Evolutionary conservation across 2,329 filamentous ascomycete species (phyloP).

Genomic region (Aspergillus pseudotamarii): DNA sequence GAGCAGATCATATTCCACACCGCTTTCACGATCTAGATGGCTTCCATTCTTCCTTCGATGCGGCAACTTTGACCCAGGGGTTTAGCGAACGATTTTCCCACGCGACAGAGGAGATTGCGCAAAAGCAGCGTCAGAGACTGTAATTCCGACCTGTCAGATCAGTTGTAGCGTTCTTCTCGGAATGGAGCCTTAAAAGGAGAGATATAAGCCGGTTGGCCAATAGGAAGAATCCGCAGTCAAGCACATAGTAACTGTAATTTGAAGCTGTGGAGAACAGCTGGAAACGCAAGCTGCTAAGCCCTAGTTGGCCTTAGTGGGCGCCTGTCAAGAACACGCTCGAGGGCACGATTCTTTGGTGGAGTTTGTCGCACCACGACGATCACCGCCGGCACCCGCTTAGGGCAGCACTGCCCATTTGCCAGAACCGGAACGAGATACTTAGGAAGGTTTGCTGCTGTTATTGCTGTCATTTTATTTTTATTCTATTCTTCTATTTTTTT

Average conservation of each 20-base stretch:
- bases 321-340: conserved; percentile 2
- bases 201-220: background rate
- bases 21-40: background rate
- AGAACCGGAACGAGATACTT: background rate
- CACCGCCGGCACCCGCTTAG: conserved; percentile 1
- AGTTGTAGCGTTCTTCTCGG: background rate
- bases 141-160: background rate
- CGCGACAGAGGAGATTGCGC: background rate
- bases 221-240: background rate
- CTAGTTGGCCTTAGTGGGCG: background rate
- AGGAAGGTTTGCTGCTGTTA: background rate
- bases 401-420: background rate
- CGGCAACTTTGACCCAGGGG: background rate
- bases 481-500: too few species aligned
- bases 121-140: background rate
- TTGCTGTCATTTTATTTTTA: background rate
- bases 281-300: background rate
- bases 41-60: conserved; percentile 1
- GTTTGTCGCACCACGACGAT: conserved; percentile 1
- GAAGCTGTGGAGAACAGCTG: background rate
- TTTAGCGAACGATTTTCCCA: background rate
- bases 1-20: background rate
- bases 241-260: background rate
- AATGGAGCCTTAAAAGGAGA: background rate
- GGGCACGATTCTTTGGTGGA: background rate